Percentiles rank a stretch among this genome's conserved stretches.
Conservation (phyloP, 2,329 filamentous ascomycete species). For the Ophiocordyceps robertsii region DNA sequence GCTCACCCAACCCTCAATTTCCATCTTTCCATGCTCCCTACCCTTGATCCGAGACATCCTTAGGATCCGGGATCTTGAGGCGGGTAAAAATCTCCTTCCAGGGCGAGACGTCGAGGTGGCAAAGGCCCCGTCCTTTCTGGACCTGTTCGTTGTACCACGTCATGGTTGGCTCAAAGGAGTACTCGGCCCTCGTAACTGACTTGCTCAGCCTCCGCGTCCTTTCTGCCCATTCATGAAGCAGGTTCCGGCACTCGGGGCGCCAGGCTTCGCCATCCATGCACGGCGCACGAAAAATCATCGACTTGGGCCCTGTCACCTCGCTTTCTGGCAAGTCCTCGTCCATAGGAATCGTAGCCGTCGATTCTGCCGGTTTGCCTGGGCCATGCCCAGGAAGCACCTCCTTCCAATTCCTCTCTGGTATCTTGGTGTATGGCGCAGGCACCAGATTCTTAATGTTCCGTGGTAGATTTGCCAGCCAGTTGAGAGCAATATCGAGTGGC, state of each 20-base stretch:
- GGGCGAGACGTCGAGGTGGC: conserved; percentile 31
- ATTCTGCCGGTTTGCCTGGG: not conserved
- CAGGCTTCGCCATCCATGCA: conserved; percentile 9
- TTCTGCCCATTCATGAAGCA: conserved; percentile 25
- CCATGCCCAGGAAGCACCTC: conserved; percentile 10
- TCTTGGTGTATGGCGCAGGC: conserved; percentile 15
- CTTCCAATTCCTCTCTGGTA: conserved; percentile 25
- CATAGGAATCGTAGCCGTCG: conserved; percentile 5
- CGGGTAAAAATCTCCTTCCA: conserved; percentile 28
- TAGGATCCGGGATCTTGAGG: conserved; percentile 12
- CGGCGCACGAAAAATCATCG: conserved; percentile 35
- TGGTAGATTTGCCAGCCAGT: conserved; percentile 20
- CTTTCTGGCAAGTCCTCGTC: conserved; percentile 9
- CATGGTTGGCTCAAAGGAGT: conserved; percentile 30
- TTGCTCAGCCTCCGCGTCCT: not conserved
- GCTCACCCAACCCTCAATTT: too few species aligned
- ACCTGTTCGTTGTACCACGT: conserved; percentile 38
- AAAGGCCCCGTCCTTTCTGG: conserved; percentile 31
- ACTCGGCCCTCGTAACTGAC: conserved; percentile 10
- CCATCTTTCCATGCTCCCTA: not conserved
- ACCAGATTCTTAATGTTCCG: conserved; percentile 18
- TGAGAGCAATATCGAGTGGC: conserved; percentile 28
- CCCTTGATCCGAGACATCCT: conserved; percentile 2
- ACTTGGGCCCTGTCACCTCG: conserved; percentile 7
- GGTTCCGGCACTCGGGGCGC: conserved; percentile 26